Evolutionary conservation across 345 rosid species (phyloP).

Genomic region (Brassica carinata): DNA sequence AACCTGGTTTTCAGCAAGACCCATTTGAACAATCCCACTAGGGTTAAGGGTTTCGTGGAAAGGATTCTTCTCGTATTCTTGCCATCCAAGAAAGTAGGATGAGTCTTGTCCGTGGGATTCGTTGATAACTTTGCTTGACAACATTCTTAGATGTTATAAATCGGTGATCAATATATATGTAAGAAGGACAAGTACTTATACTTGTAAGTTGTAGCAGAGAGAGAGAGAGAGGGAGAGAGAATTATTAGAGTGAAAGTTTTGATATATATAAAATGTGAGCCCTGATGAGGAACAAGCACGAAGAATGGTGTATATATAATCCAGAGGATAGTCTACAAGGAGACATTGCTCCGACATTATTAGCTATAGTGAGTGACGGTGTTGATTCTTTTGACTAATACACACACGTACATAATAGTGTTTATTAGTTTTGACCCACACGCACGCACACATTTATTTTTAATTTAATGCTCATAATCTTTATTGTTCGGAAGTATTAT

Average conservation of each 20-base stretch:
- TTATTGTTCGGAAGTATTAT: conserved; percentile 19
- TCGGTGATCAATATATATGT: conserved; percentile 7
- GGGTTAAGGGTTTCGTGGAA: conserved; percentile 63
- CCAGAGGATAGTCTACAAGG: conserved; percentile 13
- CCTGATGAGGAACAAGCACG: conserved; percentile 38
- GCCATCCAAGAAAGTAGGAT: conserved; percentile 81
- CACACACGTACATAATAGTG: conserved; percentile 20
- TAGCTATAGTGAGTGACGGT: conserved; percentile 42
- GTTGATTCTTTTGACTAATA: conserved; percentile 44
- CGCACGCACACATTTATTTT: conserved; percentile 23
- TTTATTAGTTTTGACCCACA: conserved; percentile 27
- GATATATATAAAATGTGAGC: conserved; percentile 31
- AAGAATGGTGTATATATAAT: conserved; percentile 17
- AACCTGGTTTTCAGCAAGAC: conserved; percentile 96
- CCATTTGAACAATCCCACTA: conserved; percentile 86
- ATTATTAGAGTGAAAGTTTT: background rate
- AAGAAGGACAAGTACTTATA: background rate
- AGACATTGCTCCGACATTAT: conserved; percentile 29
- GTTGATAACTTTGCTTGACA: conserved; percentile 68
- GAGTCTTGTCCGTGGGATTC: conserved; percentile 83
- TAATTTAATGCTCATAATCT: conserved; percentile 1
- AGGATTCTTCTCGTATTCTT: conserved; percentile 71
- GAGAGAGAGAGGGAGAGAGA: conserved; percentile 1
- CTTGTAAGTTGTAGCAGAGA: conserved; percentile 11
- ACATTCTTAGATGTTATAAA: conserved; percentile 33